Conservation (phyloP, 2,329 filamentous ascomycete species). For the Pseudocercospora pini-densiflorae region DNA sequence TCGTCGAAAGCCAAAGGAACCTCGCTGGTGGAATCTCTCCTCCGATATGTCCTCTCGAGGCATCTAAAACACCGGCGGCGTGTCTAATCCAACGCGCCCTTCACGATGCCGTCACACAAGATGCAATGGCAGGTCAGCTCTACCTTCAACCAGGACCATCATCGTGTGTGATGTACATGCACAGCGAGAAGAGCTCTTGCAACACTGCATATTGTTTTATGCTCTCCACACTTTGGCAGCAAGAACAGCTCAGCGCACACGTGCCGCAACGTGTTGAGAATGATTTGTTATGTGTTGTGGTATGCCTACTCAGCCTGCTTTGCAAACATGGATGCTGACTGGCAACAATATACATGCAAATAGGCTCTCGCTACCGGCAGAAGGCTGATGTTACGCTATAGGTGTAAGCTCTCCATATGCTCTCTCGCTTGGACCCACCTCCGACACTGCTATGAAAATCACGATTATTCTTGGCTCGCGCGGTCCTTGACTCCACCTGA, state of each 20-base stretch:
- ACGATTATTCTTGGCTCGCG: slow-evolving; percentile 12
- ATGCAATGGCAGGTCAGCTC: not conserved
- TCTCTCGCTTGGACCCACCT: slow-evolving; percentile 8
- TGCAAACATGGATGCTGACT: slow-evolving; percentile 2
- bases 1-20: not conserved
- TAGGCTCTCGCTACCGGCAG: not conserved
- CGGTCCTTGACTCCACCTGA: not conserved
- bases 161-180: not conserved
- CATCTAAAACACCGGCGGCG: slow-evolving; percentile 1
- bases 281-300: not conserved
- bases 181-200: not conserved
- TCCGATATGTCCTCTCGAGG: not conserved
- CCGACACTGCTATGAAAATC: slow-evolving; percentile 9
- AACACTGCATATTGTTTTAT: not conserved
- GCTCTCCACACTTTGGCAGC: not conserved
- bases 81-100: not conserved
- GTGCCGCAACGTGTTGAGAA: not conserved
- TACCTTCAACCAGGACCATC: not conserved
- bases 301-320: not conserved
- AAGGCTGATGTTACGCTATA: slow-evolving; percentile 4
- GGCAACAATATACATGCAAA: not conserved
- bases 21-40: not conserved
- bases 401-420: slow-evolving; percentile 4
- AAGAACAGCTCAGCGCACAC: not conserved
- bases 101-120: not conserved